phyloP scores from a whole-genome alignment of 441 rosid species.

The Bocquillonia castaneifolia region DNA sequence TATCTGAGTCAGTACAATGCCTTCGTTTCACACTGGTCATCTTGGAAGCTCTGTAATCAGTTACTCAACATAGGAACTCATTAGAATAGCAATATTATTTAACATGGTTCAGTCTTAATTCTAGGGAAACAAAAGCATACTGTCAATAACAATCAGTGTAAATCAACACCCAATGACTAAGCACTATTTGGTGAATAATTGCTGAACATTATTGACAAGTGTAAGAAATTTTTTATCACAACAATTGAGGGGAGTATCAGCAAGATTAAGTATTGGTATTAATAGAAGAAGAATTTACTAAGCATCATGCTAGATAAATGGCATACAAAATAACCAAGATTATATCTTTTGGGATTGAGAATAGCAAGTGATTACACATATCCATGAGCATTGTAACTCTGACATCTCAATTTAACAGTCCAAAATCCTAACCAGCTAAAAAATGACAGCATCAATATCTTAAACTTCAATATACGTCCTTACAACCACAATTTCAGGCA shows the following conservation, averaged over 20 bases:
- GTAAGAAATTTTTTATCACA: background rate
- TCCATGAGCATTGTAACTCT: background rate
- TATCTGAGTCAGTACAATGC: slow-evolving; percentile 66
- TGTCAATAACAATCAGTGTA: background rate
- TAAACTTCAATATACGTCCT: background rate
- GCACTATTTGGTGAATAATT: too few species aligned
- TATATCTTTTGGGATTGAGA: too few species aligned
- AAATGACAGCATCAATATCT: background rate
- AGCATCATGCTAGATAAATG: background rate
- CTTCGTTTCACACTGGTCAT: slow-evolving; percentile 96
- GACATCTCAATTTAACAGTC: background rate
- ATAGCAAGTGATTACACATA: background rate
- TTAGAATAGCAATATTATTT: slow-evolving; percentile 38
- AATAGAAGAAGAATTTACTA: background rate
- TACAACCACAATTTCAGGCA: background rate
- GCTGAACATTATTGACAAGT: background rate
- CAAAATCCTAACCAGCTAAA: background rate
- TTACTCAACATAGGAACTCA: slow-evolving; percentile 62
- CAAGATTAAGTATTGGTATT: background rate
- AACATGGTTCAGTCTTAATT: slow-evolving; percentile 20
- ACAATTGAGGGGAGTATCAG: background rate
- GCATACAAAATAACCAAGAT: background rate
- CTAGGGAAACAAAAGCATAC: slow-evolving; percentile 3
- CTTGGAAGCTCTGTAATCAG: slow-evolving; percentile 74
- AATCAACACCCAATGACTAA: background rate